Conservation (phyloP, 1,284 basidiomycete species). For the Ceratobasidium sp. region DNA sequence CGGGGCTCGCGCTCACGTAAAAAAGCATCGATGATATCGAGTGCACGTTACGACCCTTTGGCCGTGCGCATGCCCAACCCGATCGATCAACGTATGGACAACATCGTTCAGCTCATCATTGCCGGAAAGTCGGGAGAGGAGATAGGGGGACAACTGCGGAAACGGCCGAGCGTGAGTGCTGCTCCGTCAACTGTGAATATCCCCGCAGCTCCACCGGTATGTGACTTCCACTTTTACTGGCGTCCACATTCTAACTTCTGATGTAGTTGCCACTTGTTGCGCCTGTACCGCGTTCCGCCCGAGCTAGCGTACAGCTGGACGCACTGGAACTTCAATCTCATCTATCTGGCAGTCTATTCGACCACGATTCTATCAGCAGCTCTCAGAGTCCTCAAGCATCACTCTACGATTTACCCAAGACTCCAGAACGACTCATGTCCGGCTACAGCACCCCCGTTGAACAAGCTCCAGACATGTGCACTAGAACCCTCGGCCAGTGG, state of each 20-base stretch:
- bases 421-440: conserved; percentile 22
- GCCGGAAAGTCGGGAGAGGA: conserved; percentile 34
- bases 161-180: background rate
- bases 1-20: conserved; percentile 15
- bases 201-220: background rate
- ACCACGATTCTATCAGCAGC: background rate
- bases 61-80: conserved; percentile 8
- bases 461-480: conserved; percentile 2
- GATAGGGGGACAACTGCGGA: conserved; percentile 20
- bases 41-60: conserved; percentile 23
- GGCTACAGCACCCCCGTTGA: conserved; percentile 25
- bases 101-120: conserved; percentile 33
- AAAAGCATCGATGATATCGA: conserved; percentile 12
- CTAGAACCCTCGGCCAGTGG: conserved; percentile 8
- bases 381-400: conserved; percentile 21
- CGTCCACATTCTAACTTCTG: background rate
- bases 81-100: conserved; percentile 32
- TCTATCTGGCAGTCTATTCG: background rate
- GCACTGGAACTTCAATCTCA: conserved; percentile 33
- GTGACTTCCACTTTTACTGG: background rate
- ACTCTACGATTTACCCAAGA: conserved; percentile 5
- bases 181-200: background rate
- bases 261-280: conserved; percentile 21
- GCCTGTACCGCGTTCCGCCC: conserved; percentile 31
- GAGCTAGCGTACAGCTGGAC: conserved; percentile 18